Conservation (phyloP, 352 stramenopile species). For the Phytophthora europaea region DNA sequence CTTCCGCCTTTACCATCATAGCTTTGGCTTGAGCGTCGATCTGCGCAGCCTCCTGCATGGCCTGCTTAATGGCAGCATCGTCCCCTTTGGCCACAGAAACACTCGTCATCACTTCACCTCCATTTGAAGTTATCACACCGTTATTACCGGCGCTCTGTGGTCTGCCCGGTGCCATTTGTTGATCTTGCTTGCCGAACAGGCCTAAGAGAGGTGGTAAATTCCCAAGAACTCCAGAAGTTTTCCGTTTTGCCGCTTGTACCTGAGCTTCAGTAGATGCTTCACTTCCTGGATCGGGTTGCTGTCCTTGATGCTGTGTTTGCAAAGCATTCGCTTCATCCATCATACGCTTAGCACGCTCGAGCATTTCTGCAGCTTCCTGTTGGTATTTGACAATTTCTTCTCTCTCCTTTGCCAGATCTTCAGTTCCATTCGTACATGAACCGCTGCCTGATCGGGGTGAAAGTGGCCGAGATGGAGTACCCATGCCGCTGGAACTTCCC, state of each 20-base stretch:
- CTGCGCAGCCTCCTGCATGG: slow-evolving; percentile 55
- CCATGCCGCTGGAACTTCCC: slow-evolving; percentile 51
- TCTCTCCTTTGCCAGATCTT: slow-evolving; percentile 53
- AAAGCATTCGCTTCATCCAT: slow-evolving; percentile 79
- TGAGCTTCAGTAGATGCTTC: background rate
- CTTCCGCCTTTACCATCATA: slow-evolving; percentile 81
- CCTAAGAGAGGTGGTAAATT: slow-evolving; percentile 32
- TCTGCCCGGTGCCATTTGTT: background rate
- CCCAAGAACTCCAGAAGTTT: slow-evolving; percentile 30
- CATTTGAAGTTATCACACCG: background rate
- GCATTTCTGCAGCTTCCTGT: slow-evolving; percentile 75
- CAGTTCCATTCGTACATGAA: slow-evolving; percentile 11
- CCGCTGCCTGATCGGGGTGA: slow-evolving; percentile 22
- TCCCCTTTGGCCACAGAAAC: slow-evolving; percentile 20
- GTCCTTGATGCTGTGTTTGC: slow-evolving; percentile 27
- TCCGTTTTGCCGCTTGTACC: slow-evolving; percentile 10
- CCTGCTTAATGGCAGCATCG: slow-evolving; percentile 52
- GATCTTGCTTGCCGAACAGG: slow-evolving; percentile 36
- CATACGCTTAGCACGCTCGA: slow-evolving; percentile 72
- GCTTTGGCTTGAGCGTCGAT: slow-evolving; percentile 76
- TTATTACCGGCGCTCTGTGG: background rate
- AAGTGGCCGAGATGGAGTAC: slow-evolving; percentile 43
- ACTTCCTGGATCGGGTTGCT: slow-evolving; percentile 10
- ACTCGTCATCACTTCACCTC: background rate
- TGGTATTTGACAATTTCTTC: slow-evolving; percentile 77